A percentile compares a stretch with the other conserved stretches of the same genome.
Conservation (phyloP, 257 asterid species). For the Craterostigma plantagineum region DNA sequence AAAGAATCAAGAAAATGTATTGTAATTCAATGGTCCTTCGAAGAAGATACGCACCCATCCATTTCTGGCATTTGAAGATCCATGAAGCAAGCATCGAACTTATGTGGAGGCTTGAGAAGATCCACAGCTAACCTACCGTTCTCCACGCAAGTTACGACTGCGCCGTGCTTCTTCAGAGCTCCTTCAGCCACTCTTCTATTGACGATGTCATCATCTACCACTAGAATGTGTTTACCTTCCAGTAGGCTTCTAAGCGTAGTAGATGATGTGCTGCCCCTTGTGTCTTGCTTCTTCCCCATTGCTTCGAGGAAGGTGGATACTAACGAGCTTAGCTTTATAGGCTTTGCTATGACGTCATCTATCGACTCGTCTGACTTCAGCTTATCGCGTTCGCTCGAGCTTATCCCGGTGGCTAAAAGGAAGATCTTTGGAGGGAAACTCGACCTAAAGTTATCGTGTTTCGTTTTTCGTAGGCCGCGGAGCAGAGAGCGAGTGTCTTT, state of each 20-base stretch:
- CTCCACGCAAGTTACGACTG: slow-evolving; percentile 69
- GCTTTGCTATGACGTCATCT: slow-evolving; percentile 34
- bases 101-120: slow-evolving; percentile 62
- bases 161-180: slow-evolving; percentile 76
- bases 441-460: slow-evolving; percentile 7
- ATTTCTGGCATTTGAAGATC: slow-evolving; percentile 98
- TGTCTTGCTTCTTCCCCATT: slow-evolving; percentile 25
- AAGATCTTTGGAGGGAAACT: slow-evolving; percentile 49
- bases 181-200: slow-evolving; percentile 85
- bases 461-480: slow-evolving; percentile 10
- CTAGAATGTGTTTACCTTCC: slow-evolving; percentile 55
- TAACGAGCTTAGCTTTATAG: slow-evolving; percentile 40
- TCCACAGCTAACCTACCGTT: slow-evolving; percentile 54
- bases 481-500: slow-evolving; percentile 13
- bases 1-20: too few species aligned
- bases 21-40: too few species aligned
- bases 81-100: slow-evolving; percentile 96
- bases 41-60: slow-evolving; percentile 52
- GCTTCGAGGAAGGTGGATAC: slow-evolving; percentile 25
- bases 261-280: slow-evolving; percentile 27
- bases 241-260: slow-evolving; percentile 50
- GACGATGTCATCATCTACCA: slow-evolving; percentile 77
- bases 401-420: slow-evolving; percentile 23
- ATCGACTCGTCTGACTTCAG: slow-evolving; percentile 29
- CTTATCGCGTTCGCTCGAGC: slow-evolving; percentile 18